Conservation (phyloP, 305 asterid species). For the Fraxinus angustifolia region DNA sequence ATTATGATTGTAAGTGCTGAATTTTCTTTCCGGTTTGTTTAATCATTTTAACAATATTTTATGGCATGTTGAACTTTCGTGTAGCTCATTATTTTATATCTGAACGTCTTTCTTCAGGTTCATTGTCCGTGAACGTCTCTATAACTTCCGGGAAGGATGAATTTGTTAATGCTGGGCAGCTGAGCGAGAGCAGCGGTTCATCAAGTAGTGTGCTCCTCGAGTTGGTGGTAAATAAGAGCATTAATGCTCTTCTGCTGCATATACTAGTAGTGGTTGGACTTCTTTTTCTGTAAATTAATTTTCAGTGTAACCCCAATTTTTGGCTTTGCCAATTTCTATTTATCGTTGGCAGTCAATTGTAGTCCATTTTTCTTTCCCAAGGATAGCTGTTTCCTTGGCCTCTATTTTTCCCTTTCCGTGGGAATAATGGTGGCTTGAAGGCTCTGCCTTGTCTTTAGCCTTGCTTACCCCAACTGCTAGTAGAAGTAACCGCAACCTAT, state of each 20-base stretch:
- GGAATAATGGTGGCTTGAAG: background rate
- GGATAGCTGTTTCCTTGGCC: background rate
- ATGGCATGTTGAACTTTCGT: background rate
- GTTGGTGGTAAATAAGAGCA: conserved; percentile 23
- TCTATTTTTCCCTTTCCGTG: conserved; percentile 2
- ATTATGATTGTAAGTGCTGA: conserved; percentile 62
- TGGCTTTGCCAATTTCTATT: conserved; percentile 29
- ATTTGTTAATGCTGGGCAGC: conserved; percentile 66
- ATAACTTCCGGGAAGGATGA: conserved; percentile 78
- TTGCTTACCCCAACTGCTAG: background rate
- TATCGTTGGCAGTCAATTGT: conserved; percentile 29
- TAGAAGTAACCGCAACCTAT: background rate
- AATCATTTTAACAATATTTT: background rate
- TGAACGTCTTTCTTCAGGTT: conserved; percentile 44
- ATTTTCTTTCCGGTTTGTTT: background rate
- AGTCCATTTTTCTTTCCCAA: conserved; percentile 10
- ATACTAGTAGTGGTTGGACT: conserved; percentile 28
- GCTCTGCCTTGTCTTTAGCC: background rate
- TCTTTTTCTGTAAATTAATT: conserved; percentile 38
- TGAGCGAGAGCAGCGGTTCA: conserved; percentile 59
- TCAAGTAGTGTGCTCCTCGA: conserved; percentile 25
- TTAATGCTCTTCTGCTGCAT: conserved; percentile 26
- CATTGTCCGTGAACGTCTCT: conserved; percentile 77
- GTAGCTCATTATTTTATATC: conserved; percentile 1
- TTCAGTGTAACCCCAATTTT: conserved; percentile 17